Conservation (phyloP, 2,329 filamentous ascomycete species). For the Claviceps africana region DNA sequence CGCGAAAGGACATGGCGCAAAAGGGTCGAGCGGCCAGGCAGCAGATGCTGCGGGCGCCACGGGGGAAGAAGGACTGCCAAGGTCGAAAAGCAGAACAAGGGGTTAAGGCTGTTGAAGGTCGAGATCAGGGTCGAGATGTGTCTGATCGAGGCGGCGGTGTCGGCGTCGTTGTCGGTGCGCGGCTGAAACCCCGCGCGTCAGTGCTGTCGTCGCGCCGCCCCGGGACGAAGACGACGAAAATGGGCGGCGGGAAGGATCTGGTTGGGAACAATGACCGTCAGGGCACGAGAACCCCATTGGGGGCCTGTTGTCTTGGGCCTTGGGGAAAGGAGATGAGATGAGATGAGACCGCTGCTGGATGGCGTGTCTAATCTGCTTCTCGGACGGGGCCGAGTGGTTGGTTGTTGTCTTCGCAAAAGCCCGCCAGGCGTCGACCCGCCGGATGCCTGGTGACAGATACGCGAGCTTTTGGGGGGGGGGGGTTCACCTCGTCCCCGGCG, state of each 20-base stretch:
- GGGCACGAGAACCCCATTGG: neutral
- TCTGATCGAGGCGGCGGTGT: neutral
- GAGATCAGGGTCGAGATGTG: neutral
- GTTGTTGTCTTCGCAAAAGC: neutral
- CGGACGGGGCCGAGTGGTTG: neutral
- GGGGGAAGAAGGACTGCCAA: neutral
- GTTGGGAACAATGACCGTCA: neutral
- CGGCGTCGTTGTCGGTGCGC: neutral
- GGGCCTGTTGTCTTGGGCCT: neutral
- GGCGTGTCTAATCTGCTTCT: neutral
- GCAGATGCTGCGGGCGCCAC: conserved; percentile 1
- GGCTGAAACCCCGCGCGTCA: conserved; percentile 9
- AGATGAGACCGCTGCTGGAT: neutral
- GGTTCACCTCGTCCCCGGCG: neutral
- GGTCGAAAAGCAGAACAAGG: neutral
- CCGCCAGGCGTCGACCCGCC: neutral
- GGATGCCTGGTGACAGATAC: neutral
- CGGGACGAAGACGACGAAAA: neutral
- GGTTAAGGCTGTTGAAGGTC: neutral
- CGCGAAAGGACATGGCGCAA: conserved; percentile 46
- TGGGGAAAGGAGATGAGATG: neutral
- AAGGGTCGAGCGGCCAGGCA: neutral
- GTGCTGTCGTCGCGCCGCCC: conserved; percentile 8
- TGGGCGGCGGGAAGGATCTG: neutral
- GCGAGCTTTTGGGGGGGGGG: neutral